Evolutionary conservation across 2,329 filamentous ascomycete genomes (phyloP).

Genomic region (Paraphaeosphaeria sporulosa): DNA sequence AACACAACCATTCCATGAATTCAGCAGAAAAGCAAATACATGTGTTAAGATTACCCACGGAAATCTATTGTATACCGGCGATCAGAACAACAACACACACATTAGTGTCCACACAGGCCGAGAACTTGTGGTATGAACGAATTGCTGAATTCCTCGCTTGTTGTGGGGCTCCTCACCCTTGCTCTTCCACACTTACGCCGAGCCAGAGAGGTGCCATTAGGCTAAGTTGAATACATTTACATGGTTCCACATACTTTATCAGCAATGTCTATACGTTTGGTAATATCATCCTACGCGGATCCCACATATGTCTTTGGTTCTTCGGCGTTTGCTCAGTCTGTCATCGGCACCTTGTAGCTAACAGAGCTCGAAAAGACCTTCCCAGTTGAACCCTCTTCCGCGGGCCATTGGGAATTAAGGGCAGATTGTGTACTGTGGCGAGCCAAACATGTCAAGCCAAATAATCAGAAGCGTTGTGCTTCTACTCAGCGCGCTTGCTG

Average conservation of each 20-base stretch:
- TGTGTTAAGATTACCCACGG: no score
- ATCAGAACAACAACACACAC: no score
- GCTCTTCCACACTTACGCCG: neutral
- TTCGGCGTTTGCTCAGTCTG: no score
- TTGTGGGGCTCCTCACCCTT: conserved; percentile 1
- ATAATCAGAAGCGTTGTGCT: neutral
- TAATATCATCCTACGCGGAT: neutral
- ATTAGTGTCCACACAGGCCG: no score
- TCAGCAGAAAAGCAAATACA: no score
- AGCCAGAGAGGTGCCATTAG: neutral
- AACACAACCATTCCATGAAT: no score
- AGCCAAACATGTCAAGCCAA: neutral
- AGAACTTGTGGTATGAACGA: no score
- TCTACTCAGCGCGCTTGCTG: neutral
- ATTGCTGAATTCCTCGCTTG: neutral
- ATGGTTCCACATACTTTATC: neutral
- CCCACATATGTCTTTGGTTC: neutral
- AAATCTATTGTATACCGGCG: no score
- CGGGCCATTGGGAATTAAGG: neutral
- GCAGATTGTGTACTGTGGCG: neutral
- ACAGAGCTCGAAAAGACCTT: no score
- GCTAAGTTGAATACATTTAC: neutral
- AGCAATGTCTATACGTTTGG: neutral
- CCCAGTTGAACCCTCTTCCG: neutral
- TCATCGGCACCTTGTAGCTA: no score